Evolutionary conservation across 2,329 filamentous ascomycete genomes (phyloP).

Genomic region (Volutella citrinella): DNA sequence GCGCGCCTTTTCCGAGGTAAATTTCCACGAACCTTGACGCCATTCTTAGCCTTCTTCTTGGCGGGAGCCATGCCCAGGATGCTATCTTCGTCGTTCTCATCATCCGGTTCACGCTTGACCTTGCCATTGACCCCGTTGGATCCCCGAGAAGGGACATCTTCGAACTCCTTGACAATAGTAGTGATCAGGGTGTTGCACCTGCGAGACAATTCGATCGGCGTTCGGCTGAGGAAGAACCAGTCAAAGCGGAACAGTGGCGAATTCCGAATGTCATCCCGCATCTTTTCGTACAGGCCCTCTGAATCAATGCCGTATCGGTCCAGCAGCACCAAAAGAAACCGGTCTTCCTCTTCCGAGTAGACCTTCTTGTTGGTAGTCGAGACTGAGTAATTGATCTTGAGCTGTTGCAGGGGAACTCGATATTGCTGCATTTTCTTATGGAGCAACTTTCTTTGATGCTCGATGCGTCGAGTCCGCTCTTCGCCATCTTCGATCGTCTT

Average conservation of each 20-base stretch:
- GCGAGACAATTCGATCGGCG: slow-evolving; percentile 86
- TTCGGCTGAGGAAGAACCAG: slow-evolving; percentile 98
- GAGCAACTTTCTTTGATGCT: slow-evolving; percentile 89
- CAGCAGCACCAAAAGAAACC: slow-evolving; percentile 89
- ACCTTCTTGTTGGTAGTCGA: slow-evolving; percentile 99
- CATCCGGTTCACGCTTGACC: slow-evolving; percentile 71
- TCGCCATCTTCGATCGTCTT: slow-evolving; percentile 90
- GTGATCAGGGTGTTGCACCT: slow-evolving; percentile 92
- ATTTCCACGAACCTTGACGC: slow-evolving; percentile 74
- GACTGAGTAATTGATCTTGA: slow-evolving; percentile 98
- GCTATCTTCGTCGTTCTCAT: slow-evolving; percentile 81
- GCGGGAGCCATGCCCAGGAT: slow-evolving; percentile 77
- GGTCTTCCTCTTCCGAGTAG: slow-evolving; percentile 96
- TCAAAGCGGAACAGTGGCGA: slow-evolving; percentile 95
- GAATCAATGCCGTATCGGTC: slow-evolving; percentile 91
- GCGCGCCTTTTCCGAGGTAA: too few relatives aligned
- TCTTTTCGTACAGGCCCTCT: slow-evolving; percentile 85
- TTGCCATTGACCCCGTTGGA: slow-evolving; percentile 63
- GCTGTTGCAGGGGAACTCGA: slow-evolving; percentile 93
- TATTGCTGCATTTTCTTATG: slow-evolving; percentile 95
- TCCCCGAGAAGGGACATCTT: slow-evolving; percentile 57
- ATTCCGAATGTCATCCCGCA: slow-evolving; percentile 95
- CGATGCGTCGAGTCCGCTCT: slow-evolving; percentile 81
- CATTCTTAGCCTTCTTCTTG: slow-evolving; percentile 92
- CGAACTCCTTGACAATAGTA: slow-evolving; percentile 92